These are phyloP conservation scores for Xylariales sp. DNA, from an alignment of 2,329 filamentous ascomycete genomes.

Conservation along the genomic window DNA sequence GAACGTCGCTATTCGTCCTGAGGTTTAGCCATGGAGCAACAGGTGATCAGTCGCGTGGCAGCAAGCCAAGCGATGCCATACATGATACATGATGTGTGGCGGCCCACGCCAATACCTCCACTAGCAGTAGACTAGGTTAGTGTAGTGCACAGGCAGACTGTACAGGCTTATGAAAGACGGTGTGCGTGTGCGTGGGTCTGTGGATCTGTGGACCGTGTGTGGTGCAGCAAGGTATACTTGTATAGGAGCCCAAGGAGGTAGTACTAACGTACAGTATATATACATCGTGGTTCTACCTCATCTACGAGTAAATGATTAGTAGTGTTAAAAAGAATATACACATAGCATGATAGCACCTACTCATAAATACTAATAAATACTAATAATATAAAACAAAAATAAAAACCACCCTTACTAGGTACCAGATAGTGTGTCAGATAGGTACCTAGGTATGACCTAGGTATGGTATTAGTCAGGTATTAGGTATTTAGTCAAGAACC, in stretches of 20 bases:
- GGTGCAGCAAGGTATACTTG: not conserved
- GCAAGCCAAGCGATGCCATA: slow-evolving; percentile 37
- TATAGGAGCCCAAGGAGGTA: not conserved
- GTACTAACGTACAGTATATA: not conserved
- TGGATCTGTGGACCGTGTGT: slow-evolving; percentile 8
- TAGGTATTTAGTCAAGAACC: slow-evolving; percentile 30
- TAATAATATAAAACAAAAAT: not conserved
- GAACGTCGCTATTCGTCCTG: slow-evolving; percentile 21
- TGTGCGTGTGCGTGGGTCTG: slow-evolving; percentile 20
- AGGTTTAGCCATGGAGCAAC: slow-evolving; percentile 28
- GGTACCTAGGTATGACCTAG: too few relatives aligned
- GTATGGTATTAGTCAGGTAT: slow-evolving; percentile 30
- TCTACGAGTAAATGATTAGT: not conserved
- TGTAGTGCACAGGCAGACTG: too few relatives aligned
- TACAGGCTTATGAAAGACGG: slow-evolving; percentile 34
- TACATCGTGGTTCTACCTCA: too few relatives aligned
- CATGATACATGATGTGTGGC: slow-evolving; percentile 17
- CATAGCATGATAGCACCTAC: not conserved
- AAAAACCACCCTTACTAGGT: not conserved
- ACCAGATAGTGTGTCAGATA: too few relatives aligned
- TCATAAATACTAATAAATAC: not conserved
- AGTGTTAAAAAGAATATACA: too few relatives aligned
- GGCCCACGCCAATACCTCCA: slow-evolving; percentile 21
- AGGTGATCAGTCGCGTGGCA: slow-evolving; percentile 41
- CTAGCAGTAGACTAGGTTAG: not conserved